Evolutionary conservation across 2,329 filamentous ascomycete species (phyloP), one percentile per base, ranked within the genome.

Genomic region (Atkinsonella hypoxylon): DNA sequence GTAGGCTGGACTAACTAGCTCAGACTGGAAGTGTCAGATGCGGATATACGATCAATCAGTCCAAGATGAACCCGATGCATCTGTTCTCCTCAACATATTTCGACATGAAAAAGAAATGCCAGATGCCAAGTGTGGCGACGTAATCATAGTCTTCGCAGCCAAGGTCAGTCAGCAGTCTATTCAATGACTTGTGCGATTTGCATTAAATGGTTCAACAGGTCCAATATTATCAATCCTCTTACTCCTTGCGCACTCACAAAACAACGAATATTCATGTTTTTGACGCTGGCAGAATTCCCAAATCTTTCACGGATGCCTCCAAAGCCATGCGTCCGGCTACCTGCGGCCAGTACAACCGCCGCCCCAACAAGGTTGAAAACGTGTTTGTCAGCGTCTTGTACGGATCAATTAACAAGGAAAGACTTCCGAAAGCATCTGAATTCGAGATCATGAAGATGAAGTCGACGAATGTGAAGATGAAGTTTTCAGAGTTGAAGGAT

Each of bases 401-500:
- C 55, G 66, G 75, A 49, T 58, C 61, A 9, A 62, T 74, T 41
- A 64, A 73, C 53, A 75, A 75, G 52, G 50, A 62, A 8, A 53
- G 56, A 13, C 48, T 82, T 9, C 77, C 77, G 1, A 61, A 63
- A 2, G 54, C 61, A 12, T 54, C 60, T 2, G 66, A 70, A n/a
- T 82, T 80, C 52, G 55, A 70, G 15, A 46, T 53, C 2, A 65
- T 62, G 48, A 61, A 64, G 2, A 51, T 59, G 0, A 63, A 63
- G 39, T 75, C 78, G 0, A 54, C 62, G 38, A 74, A 73, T 42
- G 41, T 70, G 44, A 74, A 67, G 43, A 61, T 76, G 10, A 89
- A 85, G 61, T 84, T 83, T 58, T 71, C 70, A 36, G 68, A 83
- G 17, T 74, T 96, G 49, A 73, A 83, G 55, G 78, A 89, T 57